Percentiles rank a stretch among this genome's conserved stretches.
phyloP scores from a whole-genome alignment of 2,329 filamentous ascomycete species.

The Gliomastix tumulicola region DNA sequence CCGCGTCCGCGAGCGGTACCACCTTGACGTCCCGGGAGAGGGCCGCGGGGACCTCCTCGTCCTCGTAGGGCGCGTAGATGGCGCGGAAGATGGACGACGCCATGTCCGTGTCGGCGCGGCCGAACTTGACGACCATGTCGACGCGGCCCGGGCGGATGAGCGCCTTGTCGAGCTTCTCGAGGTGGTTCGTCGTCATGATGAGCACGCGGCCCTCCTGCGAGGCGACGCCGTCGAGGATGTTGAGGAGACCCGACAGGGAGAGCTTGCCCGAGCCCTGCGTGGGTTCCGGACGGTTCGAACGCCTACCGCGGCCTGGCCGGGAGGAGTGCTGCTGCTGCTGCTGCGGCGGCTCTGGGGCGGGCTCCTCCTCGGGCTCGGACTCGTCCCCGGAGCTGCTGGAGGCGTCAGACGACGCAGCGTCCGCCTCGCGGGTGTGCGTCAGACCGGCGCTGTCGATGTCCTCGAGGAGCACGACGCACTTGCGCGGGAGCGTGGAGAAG shows the following conservation, averaged over 20 bases:
- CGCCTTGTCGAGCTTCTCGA: conserved; percentile 54
- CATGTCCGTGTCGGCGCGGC: conserved; percentile 45
- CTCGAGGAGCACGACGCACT: conserved; percentile 68
- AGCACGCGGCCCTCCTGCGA: conserved; percentile 57
- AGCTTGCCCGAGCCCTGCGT: conserved; percentile 27
- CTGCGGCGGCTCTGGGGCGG: conserved; percentile 3
- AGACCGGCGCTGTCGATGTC: conserved; percentile 70
- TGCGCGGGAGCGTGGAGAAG: conserved; percentile 60
- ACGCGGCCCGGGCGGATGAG: conserved; percentile 56
- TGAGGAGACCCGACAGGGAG: conserved; percentile 70
- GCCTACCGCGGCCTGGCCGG: neutral
- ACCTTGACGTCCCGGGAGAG: too few relatives aligned
- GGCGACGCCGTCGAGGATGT: conserved; percentile 70
- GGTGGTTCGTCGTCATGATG: conserved; percentile 60
- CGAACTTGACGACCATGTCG: conserved; percentile 53
- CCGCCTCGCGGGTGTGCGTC: conserved; percentile 47
- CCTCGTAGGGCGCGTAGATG: conserved; percentile 47
- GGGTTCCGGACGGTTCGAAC: neutral
- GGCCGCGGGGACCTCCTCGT: conserved; percentile 9
- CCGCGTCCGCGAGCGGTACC: neutral
- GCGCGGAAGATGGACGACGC: conserved; percentile 47
- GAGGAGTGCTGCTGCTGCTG: too few relatives aligned
- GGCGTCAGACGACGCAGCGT: conserved; percentile 16
- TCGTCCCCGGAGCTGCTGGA: conserved; percentile 13
- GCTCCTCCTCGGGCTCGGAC: conserved; percentile 4